These are phyloP conservation scores for Rhodomyrtus tomentosa DNA, from an alignment of 345 rosid genomes.

Conservation along the genomic window DNA sequence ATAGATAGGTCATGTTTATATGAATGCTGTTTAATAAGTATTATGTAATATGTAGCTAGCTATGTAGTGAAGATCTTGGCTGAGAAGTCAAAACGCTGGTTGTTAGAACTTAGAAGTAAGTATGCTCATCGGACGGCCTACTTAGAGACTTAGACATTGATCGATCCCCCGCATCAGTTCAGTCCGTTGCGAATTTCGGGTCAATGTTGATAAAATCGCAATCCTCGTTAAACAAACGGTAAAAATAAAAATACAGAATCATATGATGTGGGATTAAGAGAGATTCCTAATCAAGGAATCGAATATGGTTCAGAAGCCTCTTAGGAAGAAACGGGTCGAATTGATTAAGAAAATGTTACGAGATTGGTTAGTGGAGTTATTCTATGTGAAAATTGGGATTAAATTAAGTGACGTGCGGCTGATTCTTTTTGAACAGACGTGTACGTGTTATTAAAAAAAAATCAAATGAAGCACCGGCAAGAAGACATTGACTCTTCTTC, in stretches of 20 bases:
- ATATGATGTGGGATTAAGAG: not conserved
- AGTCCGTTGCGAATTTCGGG: accelerated
- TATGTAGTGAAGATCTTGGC: not conserved
- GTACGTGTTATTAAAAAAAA: not conserved
- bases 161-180: not conserved
- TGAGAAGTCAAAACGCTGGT: not conserved
- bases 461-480: not conserved
- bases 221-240: accelerated
- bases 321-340: not conserved
- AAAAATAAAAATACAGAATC: not conserved
- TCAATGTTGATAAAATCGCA: not conserved
- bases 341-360: not conserved
- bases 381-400: not conserved
- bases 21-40: no score
- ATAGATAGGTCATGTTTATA: no score
- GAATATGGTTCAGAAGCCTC: not conserved
- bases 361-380: not conserved
- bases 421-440: not conserved
- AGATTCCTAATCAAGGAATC: not conserved
- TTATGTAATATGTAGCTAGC: no score
- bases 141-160: not conserved
- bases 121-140: not conserved
- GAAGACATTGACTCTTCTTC: not conserved
- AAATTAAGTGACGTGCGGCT: not conserved
- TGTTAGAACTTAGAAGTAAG: not conserved